Base-by-base conservation (phyloP, 768 basidiomycete genomes). In the Gloeophyllum trabeum region DNA sequence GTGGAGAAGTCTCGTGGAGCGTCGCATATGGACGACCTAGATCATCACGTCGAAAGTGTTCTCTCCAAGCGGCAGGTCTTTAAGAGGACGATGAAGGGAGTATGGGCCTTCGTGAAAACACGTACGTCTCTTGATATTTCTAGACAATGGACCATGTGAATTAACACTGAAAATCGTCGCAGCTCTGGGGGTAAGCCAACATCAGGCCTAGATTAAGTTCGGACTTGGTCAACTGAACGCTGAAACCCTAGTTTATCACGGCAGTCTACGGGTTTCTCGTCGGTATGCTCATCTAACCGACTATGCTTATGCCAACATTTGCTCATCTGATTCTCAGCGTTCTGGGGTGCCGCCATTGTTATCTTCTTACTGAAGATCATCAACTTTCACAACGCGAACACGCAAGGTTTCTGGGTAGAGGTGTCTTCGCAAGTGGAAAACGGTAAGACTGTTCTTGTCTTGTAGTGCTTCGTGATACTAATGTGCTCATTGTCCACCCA, bases 291-390 rank as follows among this genome's bases (percentile, higher is more conserved):
- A 24, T 12, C 10, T 46, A 20, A 32, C 6, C n/a, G 12, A 7
- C 18, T 23, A 28, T 6, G 18, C 16, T 6, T 4, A 30, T 37
- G 21, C 45, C 22, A 6, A 12, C 25, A 20, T 37, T 35, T 37
- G 34, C 43, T 37, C 34, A 49, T 39, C 23, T 49, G 25, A 5
- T 34, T 10, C 16, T 4, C 52, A 75, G 88, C 81, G 0, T 90
- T 92, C 52, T 92, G 87, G 88, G 88, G 89, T 13, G 75, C 84
- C 18, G 88, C 80, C 3, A 79, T 92, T 47, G 82, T 89, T 12
- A 59, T 89, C 40, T 80, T 89, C 59, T 60, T 86, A 3, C 62
- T 59, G 19, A 76, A 73, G 54, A 67, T 76, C 35, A 88, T 90
- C 56, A 76, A 84, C 51, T 60, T 84, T 3, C 76, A 83, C 51